phyloP scores from a whole-genome alignment of 306 rosid genomes.

The Citrullus amarus region DNA sequence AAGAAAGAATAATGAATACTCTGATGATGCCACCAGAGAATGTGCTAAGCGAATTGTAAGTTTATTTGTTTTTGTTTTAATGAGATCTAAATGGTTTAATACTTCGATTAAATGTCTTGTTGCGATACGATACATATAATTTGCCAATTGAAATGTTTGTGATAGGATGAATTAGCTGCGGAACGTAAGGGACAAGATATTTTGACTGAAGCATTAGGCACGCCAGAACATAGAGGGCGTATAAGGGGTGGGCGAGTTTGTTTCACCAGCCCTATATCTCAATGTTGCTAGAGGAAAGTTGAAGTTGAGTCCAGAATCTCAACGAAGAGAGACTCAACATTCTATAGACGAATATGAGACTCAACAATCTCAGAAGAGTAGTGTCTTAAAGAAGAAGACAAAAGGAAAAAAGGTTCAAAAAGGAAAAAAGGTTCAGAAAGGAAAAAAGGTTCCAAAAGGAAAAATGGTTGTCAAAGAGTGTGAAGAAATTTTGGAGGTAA shows the following conservation, averaged over 20 bases:
- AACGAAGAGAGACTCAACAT: background rate
- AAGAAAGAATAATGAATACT: background rate
- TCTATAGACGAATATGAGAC: no score
- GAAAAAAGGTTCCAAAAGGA: no score
- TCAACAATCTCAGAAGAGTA: background rate
- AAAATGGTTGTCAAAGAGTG: no score
- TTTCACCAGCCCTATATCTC: background rate
- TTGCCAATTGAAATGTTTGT: background rate
- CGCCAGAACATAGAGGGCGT: background rate
- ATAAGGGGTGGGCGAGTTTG: conserved; percentile 2
- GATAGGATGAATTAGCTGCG: background rate
- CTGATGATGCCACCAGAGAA: background rate
- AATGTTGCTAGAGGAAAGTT: background rate
- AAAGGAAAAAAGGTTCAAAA: background rate
- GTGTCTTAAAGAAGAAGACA: background rate
- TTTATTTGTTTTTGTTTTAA: background rate
- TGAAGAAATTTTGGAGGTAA: no score
- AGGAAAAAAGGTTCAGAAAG: no score
- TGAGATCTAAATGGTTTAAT: background rate
- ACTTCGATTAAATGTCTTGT: background rate
- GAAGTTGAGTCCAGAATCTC: background rate
- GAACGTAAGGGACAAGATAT: background rate
- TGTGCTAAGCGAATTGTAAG: background rate
- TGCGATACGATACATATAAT: background rate
- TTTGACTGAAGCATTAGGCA: no score